phyloP scores from a whole-genome alignment of 345 rosid genomes.

The Citrus sp. region DNA sequence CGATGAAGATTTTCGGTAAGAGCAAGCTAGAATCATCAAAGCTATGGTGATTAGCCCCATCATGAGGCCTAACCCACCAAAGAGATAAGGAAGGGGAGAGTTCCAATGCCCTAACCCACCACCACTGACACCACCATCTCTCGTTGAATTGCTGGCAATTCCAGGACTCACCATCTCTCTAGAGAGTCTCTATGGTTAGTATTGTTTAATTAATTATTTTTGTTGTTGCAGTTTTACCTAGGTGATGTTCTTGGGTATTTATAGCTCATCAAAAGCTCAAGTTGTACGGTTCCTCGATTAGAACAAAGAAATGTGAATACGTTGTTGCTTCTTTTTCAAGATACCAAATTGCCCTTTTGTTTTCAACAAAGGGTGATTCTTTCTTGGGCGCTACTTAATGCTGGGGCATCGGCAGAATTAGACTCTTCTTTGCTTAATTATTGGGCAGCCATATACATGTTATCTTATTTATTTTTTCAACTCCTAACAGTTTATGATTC shows the following conservation, averaged over 20 bases:
- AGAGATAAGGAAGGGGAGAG: constrained; percentile 49
- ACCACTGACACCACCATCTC: not conserved
- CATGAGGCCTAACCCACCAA: constrained; percentile 49
- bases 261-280: constrained; percentile 5
- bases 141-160: constrained; percentile 27
- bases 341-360: constrained; percentile 31
- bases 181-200: not conserved
- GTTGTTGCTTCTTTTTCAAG: constrained; percentile 10
- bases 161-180: constrained; percentile 28
- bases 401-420: constrained; percentile 9
- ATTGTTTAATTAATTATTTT: not conserved
- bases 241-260: constrained; percentile 18
- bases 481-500: not conserved
- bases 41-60: constrained; percentile 42
- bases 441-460: not conserved
- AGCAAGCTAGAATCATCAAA: constrained; percentile 45
- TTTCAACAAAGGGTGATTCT: constrained; percentile 30
- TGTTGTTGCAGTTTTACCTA: not conserved
- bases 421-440: constrained; percentile 14
- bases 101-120: constrained; percentile 26
- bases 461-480: not conserved
- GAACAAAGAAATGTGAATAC: constrained; percentile 7
- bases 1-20: constrained; percentile 21
- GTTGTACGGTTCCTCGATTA: constrained; percentile 20
- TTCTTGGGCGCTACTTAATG: constrained; percentile 34